Evolutionary conservation across 352 stramenopile species (phyloP).

Genomic region (Globisporangium cederbergense): DNA sequence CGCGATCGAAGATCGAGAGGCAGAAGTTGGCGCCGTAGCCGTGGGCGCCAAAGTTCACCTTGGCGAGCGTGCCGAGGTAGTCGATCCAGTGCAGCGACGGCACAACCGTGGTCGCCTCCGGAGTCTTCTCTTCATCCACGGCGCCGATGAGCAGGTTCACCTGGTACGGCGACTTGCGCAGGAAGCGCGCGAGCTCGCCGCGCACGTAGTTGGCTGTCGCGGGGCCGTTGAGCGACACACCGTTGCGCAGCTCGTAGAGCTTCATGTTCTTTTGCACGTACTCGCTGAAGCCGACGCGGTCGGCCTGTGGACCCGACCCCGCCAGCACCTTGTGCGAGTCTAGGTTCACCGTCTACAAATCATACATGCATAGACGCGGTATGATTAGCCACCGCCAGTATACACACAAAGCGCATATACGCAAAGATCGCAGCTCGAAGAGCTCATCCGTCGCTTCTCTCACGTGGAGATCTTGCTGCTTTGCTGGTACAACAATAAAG

Average conservation of each 20-base stretch:
- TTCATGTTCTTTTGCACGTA: conserved; percentile 92
- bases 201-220: conserved; percentile 86
- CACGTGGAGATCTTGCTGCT: neutral
- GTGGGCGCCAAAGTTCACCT: conserved; percentile 86
- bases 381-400: neutral
- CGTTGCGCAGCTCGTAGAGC: conserved; percentile 87
- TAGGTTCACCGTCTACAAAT: conserved; percentile 49
- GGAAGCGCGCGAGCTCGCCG: conserved; percentile 69
- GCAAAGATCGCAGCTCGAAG: neutral
- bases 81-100: conserved; percentile 89
- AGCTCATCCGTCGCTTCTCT: neutral
- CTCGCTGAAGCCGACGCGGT: conserved; percentile 81
- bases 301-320: conserved; percentile 68
- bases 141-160: conserved; percentile 83
- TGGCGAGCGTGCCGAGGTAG: conserved; percentile 81
- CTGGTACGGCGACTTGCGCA: conserved; percentile 83
- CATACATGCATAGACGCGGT: neutral
- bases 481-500: neutral
- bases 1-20: conserved; percentile 84
- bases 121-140: conserved; percentile 43
- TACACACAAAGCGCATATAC: neutral
- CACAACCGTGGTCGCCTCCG: conserved; percentile 22
- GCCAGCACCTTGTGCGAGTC: conserved; percentile 84
- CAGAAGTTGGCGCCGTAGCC: conserved; percentile 85
- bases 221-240: conserved; percentile 75